Base-by-base conservation (phyloP, 1,284 basidiomycete species). In the Sphagnurus paluster region DNA sequence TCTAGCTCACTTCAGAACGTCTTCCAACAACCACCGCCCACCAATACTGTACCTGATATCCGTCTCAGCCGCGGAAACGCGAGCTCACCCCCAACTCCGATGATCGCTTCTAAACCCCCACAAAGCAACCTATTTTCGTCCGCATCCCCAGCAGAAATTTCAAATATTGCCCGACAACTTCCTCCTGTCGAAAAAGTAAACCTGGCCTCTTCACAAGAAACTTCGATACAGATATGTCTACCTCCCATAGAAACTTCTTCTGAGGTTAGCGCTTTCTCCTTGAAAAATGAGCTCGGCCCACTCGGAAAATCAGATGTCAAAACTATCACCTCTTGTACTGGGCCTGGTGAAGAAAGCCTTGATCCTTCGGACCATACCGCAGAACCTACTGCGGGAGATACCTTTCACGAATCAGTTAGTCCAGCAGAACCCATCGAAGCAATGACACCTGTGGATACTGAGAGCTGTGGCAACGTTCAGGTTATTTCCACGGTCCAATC, bases 11-110 rank as follows among this genome's bases (percentile, higher is more conserved):
- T 42, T 20, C 40, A 35, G 3, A n/a, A 30, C 38, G 14, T 28
- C 21, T 21, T 35, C 32, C 41, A 29, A 19, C 41, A 42, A 17
- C 10, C 41, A n/a, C 47, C 52, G 17, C 42, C 46, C 20, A 30
- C 53, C 19, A 42, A 34, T 32, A 48, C 47, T 8, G 17, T 20
- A 25, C 21, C 14, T 39, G 11, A 16, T 39, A 30, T 34, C 40
- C 19, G 41, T 19, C 16, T 21, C 14, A 10, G 29, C 7, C 16
- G 17, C 6, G 19, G 29, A 33, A 16, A 10, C n/a, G 23, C 24
- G 13, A 44, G 36, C 10, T 37, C 39, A 38, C 26, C 44, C 24
- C 40, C 44, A 16, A 41, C 43, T 39, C 49, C 53, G 20, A 26
- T 43, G 32, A 55, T 39, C 21, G 43, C 40, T 20, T 16, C 39